Conservation (phyloP, 208 protist genomes). For the Leishmania mexicana region DNA sequence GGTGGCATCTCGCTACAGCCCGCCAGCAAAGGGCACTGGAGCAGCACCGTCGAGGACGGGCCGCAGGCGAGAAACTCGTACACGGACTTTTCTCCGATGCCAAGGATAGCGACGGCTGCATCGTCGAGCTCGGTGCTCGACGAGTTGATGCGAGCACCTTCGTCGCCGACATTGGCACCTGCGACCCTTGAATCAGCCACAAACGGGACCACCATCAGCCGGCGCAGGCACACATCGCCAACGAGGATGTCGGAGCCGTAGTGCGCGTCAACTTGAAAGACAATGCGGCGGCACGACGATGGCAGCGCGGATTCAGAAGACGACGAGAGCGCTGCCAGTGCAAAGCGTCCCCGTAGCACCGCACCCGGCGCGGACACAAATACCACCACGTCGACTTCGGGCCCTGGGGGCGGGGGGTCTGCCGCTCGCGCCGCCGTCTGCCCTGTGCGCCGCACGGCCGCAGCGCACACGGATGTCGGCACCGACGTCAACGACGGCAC, state of each 20-base stretch:
- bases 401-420: not conserved
- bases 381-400: constrained; percentile 13
- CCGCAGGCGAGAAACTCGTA: constrained; percentile 42
- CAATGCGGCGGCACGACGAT: not conserved
- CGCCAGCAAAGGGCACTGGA: constrained; percentile 51
- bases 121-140: not conserved
- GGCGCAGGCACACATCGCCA: constrained; percentile 27
- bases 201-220: constrained; percentile 21
- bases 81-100: constrained; percentile 42
- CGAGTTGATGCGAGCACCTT: not conserved
- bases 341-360: constrained; percentile 26
- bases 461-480: constrained; percentile 44
- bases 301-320: not conserved
- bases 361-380: constrained; percentile 19
- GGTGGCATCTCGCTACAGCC: constrained; percentile 28
- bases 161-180: not conserved
- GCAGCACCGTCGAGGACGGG: constrained; percentile 34
- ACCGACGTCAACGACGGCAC: constrained; percentile 42
- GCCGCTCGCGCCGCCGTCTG: not conserved
- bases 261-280: constrained; percentile 8
- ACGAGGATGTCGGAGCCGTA: constrained; percentile 14
- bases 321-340: not conserved
- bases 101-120: constrained; percentile 37
- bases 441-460: constrained; percentile 1
- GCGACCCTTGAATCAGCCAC: not conserved